Evolutionary conservation across 2,329 filamentous ascomycete genomes (phyloP).

Genomic region (Pseudogymnoascus sp.): DNA sequence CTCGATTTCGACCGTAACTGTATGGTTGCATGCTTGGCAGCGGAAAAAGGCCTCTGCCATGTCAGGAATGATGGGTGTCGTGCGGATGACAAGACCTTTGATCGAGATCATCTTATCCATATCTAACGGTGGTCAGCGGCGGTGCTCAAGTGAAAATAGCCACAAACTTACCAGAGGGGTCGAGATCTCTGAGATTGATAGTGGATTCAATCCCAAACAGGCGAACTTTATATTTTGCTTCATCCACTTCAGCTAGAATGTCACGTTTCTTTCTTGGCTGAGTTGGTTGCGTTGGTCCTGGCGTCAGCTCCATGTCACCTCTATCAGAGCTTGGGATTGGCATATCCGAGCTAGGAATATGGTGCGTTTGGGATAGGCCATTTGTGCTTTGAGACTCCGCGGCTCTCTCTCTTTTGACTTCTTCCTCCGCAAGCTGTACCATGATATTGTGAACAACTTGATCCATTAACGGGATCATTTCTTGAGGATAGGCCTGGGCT

Average conservation of each 20-base stretch:
- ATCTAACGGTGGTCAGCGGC: constrained; percentile 41
- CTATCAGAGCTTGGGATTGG: constrained; percentile 73
- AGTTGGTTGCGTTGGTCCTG: constrained; percentile 33
- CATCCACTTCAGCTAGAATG: constrained; percentile 65
- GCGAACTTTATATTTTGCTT: constrained; percentile 73
- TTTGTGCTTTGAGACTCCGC: constrained; percentile 48
- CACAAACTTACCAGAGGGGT: constrained; percentile 59
- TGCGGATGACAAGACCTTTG: constrained; percentile 91
- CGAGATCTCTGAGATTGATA: constrained; percentile 87
- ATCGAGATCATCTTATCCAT: constrained; percentile 95
- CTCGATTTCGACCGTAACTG: constrained; percentile 82
- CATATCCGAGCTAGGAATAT: constrained; percentile 60
- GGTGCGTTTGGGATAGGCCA: constrained; percentile 37
- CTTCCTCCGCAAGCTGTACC: constrained; percentile 76
- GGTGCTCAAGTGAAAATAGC: not conserved
- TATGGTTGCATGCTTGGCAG: constrained; percentile 87
- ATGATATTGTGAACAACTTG: constrained; percentile 88
- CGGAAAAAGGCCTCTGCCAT: constrained; percentile 99
- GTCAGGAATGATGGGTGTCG: constrained; percentile 92
- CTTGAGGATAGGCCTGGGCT: constrained; percentile 84
- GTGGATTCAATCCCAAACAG: constrained; percentile 81
- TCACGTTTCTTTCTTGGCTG: constrained; percentile 35
- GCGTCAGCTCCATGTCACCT: constrained; percentile 38
- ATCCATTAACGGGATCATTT: constrained; percentile 96
- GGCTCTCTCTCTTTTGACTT: constrained; percentile 60